Evolutionary conservation across 306 rosid genomes (phyloP).

Genomic region (Sesbania bispinosa): DNA sequence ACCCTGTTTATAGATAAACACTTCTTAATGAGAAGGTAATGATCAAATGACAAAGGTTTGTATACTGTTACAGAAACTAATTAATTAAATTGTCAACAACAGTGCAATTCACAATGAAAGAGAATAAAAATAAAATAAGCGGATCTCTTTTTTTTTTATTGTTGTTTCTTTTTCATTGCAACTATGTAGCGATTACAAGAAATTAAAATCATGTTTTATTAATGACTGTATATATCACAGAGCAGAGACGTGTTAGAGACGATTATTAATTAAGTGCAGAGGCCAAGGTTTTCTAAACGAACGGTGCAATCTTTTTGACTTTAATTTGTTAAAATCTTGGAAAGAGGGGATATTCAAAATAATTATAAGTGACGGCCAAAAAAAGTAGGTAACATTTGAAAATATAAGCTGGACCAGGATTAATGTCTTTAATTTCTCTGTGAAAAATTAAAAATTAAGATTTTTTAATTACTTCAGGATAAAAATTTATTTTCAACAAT

Average conservation of each 20-base stretch:
- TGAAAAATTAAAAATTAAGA: too few species aligned
- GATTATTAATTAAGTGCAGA: not conserved
- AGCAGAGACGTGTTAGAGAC: not conserved
- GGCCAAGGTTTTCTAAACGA: not conserved
- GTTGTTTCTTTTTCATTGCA: too few species aligned
- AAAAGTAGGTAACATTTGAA: slow-evolving; percentile 17
- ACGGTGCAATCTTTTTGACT: slow-evolving; percentile 20
- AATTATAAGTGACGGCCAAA: slow-evolving; percentile 18
- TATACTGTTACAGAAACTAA: not conserved
- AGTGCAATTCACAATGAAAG: not conserved
- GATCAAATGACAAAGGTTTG: not conserved
- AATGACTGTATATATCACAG: too few species aligned
- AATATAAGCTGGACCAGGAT: not conserved
- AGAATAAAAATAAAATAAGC: not conserved
- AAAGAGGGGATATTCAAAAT: slow-evolving; percentile 13
- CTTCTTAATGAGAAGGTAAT: not conserved
- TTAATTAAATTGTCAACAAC: not conserved
- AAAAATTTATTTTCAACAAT: too few species aligned
- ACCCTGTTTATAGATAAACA: not conserved
- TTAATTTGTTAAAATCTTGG: not conserved
- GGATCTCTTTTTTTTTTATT: too few species aligned
- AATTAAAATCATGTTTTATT: not conserved
- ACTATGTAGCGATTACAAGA: too few species aligned
- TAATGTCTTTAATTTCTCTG: not conserved
- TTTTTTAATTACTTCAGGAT: too few species aligned